Conservation (phyloP, 257 asterid genomes). For the Paraleonurus japonicus region DNA sequence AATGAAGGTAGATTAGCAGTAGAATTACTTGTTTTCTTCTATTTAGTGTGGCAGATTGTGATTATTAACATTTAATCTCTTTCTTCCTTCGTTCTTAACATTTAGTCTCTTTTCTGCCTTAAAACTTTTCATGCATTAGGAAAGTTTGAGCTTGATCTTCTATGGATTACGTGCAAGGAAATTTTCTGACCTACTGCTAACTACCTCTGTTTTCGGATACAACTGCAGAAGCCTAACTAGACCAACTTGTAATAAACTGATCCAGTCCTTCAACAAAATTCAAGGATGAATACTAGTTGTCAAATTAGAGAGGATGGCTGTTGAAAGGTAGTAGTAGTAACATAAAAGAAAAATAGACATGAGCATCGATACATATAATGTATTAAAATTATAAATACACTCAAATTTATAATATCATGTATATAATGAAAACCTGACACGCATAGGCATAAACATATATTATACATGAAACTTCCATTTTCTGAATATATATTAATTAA, state of each 20-base stretch:
- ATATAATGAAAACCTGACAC: too few species aligned
- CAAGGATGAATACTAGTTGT: neutral
- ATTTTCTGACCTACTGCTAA: conserved; percentile 52
- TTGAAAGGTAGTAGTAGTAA: too few species aligned
- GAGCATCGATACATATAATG: too few species aligned
- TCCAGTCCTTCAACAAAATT: neutral
- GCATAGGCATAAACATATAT: too few species aligned
- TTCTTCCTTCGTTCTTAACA: neutral
- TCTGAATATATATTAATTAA: neutral
- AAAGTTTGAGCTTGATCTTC: conserved; percentile 13
- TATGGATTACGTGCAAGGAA: neutral
- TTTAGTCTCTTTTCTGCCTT: neutral
- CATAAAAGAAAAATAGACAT: too few species aligned
- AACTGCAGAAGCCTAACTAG: conserved; percentile 36
- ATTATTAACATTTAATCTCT: neutral
- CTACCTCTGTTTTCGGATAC: conserved; percentile 44
- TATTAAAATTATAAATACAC: too few species aligned
- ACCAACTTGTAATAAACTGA: conserved; percentile 26
- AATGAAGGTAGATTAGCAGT: conserved; percentile 6
- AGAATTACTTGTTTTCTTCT: neutral
- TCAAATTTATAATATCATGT: too few species aligned
- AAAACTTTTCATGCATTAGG: neutral
- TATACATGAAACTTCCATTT: neutral
- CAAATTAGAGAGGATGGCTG: too few species aligned
- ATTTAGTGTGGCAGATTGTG: neutral